These are phyloP conservation scores for Myxozyma geophila DNA, from an alignment of 805 yeast genomes.

Conservation along the genomic window DNA sequence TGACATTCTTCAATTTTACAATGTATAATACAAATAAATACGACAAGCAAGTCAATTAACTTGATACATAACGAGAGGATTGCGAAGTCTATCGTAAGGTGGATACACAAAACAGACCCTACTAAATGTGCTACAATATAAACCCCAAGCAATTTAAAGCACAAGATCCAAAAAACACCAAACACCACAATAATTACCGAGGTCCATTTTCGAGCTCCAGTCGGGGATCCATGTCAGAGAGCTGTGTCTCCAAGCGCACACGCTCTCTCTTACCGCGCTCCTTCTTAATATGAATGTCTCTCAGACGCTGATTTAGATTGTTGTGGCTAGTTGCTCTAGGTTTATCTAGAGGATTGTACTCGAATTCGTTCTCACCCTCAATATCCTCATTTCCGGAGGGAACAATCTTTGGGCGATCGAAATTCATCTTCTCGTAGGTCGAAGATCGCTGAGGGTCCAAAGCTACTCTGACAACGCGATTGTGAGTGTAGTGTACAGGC, in stretches of 20 bases:
- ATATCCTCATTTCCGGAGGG: slow-evolving; percentile 12
- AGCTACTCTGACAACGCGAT: slow-evolving; percentile 28
- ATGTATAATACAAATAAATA: too few relatives aligned
- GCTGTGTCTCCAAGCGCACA: slow-evolving; percentile 19
- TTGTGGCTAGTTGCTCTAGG: background rate
- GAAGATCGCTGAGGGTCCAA: slow-evolving; percentile 26
- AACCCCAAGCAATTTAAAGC: too few relatives aligned
- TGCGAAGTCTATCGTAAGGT: background rate
- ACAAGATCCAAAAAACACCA: background rate
- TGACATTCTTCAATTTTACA: too few relatives aligned
- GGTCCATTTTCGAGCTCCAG: background rate
- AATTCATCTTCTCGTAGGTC: slow-evolving; percentile 20
- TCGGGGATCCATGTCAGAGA: slow-evolving; percentile 4
- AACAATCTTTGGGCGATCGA: slow-evolving; percentile 4
- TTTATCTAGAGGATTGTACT: background rate
- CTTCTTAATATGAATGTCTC: slow-evolving; percentile 16
- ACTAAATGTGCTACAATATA: too few relatives aligned
- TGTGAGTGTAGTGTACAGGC: slow-evolving; percentile 37
- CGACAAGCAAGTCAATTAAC: background rate
- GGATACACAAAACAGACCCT: background rate
- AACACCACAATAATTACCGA: background rate
- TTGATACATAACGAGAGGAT: too few relatives aligned
- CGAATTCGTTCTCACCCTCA: slow-evolving; percentile 17
- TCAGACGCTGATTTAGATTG: background rate
- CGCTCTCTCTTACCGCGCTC: slow-evolving; percentile 13